A percentile compares a stretch with the other conserved stretches of the same genome.
Evolutionary conservation across 2,329 filamentous ascomycete species (phyloP).

Genomic region (Nigrospora oryzae): DNA sequence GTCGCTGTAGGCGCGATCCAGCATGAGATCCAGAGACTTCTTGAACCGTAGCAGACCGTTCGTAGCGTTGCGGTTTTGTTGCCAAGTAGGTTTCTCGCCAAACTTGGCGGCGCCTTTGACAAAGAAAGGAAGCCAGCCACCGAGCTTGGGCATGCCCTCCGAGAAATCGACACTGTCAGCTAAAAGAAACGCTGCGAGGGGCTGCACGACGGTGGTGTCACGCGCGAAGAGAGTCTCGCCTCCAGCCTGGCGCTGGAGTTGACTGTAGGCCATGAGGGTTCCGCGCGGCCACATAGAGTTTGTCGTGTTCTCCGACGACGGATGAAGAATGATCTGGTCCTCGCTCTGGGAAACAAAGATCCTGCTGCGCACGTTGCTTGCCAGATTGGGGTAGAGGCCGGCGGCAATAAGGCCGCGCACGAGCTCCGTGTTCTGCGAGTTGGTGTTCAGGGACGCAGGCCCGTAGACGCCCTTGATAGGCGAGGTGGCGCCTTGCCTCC

Average conservation of each 20-base stretch:
- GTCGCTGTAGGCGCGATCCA: not conserved
- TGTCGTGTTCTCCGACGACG: not conserved
- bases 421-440: constrained; percentile 30
- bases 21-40: not conserved
- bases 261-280: not conserved
- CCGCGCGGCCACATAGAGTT: not conserved
- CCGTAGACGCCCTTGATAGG: constrained; percentile 25
- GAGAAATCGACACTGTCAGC: not conserved
- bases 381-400: constrained; percentile 35
- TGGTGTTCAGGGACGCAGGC: constrained; percentile 27
- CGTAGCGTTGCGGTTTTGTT: constrained; percentile 12
- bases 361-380: constrained; percentile 4
- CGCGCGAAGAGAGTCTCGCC: not conserved
- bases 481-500: too few relatives aligned
- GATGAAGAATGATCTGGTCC: not conserved
- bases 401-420: constrained; percentile 37
- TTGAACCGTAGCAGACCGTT: constrained; percentile 4
- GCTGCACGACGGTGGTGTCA: not conserved
- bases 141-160: not conserved
- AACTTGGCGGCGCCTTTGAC: not conserved
- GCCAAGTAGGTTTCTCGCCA: not conserved
- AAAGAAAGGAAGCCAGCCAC: not conserved
- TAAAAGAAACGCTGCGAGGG: not conserved
- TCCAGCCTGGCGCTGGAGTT: not conserved
- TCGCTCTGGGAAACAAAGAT: not conserved